phyloP scores from a whole-genome alignment of 305 asterid genomes.

The Fraxinus latifolia region DNA sequence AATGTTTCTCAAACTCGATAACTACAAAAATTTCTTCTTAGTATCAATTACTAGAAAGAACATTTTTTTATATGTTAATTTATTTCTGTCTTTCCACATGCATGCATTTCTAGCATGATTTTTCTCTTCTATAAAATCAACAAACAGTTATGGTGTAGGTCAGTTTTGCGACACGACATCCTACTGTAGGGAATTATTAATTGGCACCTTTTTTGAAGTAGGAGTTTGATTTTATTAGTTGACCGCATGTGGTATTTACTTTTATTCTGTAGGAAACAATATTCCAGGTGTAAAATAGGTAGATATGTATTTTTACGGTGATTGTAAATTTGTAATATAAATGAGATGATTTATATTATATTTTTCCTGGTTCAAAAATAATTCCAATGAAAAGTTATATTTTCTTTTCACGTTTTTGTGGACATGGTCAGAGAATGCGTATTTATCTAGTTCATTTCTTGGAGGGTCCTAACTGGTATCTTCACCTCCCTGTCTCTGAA shows the following conservation, averaged over 20 bases:
- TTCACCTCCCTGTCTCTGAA: background rate
- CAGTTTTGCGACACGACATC: background rate
- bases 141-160: background rate
- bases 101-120: background rate
- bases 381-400: background rate
- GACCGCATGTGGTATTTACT: background rate
- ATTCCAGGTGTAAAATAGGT: background rate
- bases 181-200: background rate
- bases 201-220: background rate
- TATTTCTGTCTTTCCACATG: background rate
- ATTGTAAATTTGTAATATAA: background rate
- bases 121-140: background rate
- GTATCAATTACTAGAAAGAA: background rate
- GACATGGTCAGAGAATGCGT: background rate
- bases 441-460: background rate
- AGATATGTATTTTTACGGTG: background rate
- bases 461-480: background rate
- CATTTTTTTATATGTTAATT: background rate
- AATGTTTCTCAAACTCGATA: background rate
- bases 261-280: background rate
- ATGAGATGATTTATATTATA: background rate
- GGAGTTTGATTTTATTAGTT: background rate
- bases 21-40: background rate
- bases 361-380: background rate
- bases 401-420: background rate